Conservation (phyloP, 345 rosid species). For the Lagerstroemia speciosa region DNA sequence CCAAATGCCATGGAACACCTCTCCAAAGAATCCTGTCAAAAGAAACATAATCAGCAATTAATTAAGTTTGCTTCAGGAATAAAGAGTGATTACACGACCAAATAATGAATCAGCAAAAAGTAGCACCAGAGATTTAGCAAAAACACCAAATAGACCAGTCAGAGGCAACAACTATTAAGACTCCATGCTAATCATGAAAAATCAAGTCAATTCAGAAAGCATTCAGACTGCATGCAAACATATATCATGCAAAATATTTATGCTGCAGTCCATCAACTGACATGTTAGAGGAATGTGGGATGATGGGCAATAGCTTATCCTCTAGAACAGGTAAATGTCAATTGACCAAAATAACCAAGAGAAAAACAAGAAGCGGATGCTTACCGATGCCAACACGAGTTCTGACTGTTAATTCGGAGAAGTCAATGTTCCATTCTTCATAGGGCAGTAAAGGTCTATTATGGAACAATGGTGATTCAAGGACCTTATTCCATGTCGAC, state of each 20-base stretch:
- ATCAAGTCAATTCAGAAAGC: not conserved
- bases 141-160: not conserved
- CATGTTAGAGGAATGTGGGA: not conserved
- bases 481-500: slow-evolving; percentile 71
- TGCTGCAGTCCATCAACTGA: not conserved
- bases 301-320: not conserved
- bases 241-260: not conserved
- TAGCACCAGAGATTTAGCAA: not conserved
- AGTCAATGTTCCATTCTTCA: slow-evolving; percentile 92
- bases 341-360: not conserved
- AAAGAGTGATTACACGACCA: too few relatives aligned
- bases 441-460: slow-evolving; percentile 66
- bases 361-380: slow-evolving; percentile 2
- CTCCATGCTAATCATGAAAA: not conserved
- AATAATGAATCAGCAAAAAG: not conserved
- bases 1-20: slow-evolving; percentile 96
- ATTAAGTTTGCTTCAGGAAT: not conserved
- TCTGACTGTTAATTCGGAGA: slow-evolving; percentile 84
- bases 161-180: not conserved
- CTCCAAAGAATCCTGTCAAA: slow-evolving; percentile 76
- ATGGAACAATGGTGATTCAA: slow-evolving; percentile 77
- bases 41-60: not conserved
- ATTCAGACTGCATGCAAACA: not conserved
- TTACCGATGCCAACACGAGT: slow-evolving; percentile 98
- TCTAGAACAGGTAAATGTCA: not conserved